These are phyloP conservation scores for Blepharisma stoltei DNA, from an alignment of 73 alveolate species.

Conservation along the genomic window DNA sequence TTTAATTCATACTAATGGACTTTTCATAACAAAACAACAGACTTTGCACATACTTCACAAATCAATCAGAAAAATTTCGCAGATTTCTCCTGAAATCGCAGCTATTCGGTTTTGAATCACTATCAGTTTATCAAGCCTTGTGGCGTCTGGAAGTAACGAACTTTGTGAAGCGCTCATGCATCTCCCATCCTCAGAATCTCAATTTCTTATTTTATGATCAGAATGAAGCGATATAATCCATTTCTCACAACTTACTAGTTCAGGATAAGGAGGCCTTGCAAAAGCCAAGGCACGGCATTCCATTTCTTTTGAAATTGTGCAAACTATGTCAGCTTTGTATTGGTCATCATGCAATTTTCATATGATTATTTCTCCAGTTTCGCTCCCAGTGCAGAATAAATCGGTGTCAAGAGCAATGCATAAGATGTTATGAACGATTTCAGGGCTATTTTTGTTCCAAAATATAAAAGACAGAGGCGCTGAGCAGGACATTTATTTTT, in stretches of 20 bases:
- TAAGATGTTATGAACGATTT: background rate
- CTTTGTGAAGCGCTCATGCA: slow-evolving; percentile 45
- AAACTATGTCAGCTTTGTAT: background rate
- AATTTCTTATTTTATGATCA: slow-evolving; percentile 45
- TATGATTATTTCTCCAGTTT: slow-evolving; percentile 13
- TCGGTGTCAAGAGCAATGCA: background rate
- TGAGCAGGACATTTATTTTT: too few species aligned
- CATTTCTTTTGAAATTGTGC: background rate
- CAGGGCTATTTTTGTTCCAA: slow-evolving; percentile 29
- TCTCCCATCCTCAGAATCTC: slow-evolving; percentile 62
- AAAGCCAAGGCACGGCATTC: background rate
- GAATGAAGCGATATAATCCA: slow-evolving; percentile 41
- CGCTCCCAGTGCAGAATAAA: background rate
- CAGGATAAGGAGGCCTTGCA: background rate
- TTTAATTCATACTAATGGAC: background rate
- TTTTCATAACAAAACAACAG: background rate
- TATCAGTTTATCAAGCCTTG: too few species aligned
- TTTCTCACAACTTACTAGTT: slow-evolving; percentile 12
- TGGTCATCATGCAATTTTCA: background rate
- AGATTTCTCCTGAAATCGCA: background rate
- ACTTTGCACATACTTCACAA: background rate
- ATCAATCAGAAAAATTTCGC: slow-evolving; percentile 9
- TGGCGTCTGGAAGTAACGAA: slow-evolving; percentile 32
- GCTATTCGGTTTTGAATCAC: background rate
- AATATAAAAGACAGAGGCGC: slow-evolving; percentile 4